Evolutionary conservation across 2,329 filamentous ascomycete species (phyloP).

Genomic region (Biscogniauxia marginata): DNA sequence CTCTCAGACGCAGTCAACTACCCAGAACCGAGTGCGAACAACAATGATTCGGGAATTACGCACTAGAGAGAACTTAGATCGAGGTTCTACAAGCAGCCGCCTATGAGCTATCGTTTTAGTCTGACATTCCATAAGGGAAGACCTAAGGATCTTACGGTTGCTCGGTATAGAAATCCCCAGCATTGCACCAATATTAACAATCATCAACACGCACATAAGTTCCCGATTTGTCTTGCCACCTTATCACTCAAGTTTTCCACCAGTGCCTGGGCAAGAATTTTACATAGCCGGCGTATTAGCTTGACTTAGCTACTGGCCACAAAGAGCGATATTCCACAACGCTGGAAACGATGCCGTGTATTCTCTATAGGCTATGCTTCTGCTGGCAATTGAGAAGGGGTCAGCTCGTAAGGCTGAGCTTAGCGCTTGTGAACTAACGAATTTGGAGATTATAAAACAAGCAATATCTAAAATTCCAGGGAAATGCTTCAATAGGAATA

Average conservation of each 20-base stretch:
- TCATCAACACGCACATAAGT: conserved; percentile 5
- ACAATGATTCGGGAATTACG: conserved; percentile 4
- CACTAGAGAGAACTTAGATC: conserved; percentile 1
- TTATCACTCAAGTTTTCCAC: no score
- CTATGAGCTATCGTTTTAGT: conserved; percentile 6
- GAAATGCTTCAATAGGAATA: not conserved
- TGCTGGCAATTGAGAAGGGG: conserved; percentile 1
- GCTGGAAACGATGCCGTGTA: conserved; percentile 8
- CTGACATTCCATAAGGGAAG: conserved; percentile 7
- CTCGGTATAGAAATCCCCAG: conserved; percentile 7
- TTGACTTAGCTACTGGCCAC: conserved; percentile 3
- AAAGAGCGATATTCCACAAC: conserved; percentile 2
- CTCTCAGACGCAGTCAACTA: conserved; percentile 1
- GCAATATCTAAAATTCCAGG: not conserved
- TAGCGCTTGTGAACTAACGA: conserved; percentile 1
- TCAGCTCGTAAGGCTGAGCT: conserved; percentile 6
- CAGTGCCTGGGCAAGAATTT: conserved; percentile 3
- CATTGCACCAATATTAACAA: conserved; percentile 5
- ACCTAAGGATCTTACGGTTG: conserved; percentile 4
- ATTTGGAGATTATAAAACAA: conserved; percentile 1
- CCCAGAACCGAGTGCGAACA: conserved; percentile 1
- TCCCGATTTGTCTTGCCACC: conserved; percentile 7
- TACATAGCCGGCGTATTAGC: conserved; percentile 6
- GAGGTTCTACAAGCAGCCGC: not conserved
- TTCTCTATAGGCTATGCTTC: conserved; percentile 4